Percentiles rank a stretch among this genome's conserved stretches.
These are phyloP conservation scores for Arthrobotrys conoides DNA, from an alignment of 2,329 filamentous ascomycete species.

Conservation along the genomic window DNA sequence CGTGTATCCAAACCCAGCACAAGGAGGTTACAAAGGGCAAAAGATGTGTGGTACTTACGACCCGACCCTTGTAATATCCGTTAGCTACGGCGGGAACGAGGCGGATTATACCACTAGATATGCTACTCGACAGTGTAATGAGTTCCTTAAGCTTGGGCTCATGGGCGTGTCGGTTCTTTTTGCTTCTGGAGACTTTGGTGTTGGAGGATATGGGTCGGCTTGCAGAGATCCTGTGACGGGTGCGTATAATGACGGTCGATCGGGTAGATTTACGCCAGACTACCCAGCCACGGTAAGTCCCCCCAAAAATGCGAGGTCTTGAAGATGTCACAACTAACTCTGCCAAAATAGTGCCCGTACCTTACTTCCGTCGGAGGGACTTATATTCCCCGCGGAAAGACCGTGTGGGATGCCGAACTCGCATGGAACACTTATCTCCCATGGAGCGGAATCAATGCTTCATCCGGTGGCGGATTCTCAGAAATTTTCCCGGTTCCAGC, in stretches of 20 bases:
- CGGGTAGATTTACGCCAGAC: slow-evolving; percentile 53
- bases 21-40: slow-evolving; percentile 74
- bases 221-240: slow-evolving; percentile 42
- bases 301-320: not conserved
- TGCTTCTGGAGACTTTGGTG: slow-evolving; percentile 74
- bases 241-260: slow-evolving; percentile 46
- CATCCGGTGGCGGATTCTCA: slow-evolving; percentile 70
- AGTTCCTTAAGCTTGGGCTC: slow-evolving; percentile 76
- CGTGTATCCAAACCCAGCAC: slow-evolving; percentile 69
- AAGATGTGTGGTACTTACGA: slow-evolving; percentile 65
- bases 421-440: slow-evolving; percentile 64
- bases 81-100: slow-evolving; percentile 78
- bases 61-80: slow-evolving; percentile 64
- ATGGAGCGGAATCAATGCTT: slow-evolving; percentile 67
- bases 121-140: slow-evolving; percentile 74
- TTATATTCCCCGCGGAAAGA: slow-evolving; percentile 60
- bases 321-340: slow-evolving; percentile 69
- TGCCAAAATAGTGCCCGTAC: slow-evolving; percentile 73
- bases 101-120: slow-evolving; percentile 75
- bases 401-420: slow-evolving; percentile 69
- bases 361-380: slow-evolving; percentile 78
- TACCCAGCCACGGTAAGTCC: slow-evolving; percentile 71
- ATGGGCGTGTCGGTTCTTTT: slow-evolving; percentile 77
- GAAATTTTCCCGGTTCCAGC: slow-evolving; percentile 70
- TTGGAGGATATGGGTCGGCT: slow-evolving; percentile 72